Evolutionary conservation across 2,329 filamentous ascomycete species (phyloP).

Genomic region (Pestalotiopsis sp.): DNA sequence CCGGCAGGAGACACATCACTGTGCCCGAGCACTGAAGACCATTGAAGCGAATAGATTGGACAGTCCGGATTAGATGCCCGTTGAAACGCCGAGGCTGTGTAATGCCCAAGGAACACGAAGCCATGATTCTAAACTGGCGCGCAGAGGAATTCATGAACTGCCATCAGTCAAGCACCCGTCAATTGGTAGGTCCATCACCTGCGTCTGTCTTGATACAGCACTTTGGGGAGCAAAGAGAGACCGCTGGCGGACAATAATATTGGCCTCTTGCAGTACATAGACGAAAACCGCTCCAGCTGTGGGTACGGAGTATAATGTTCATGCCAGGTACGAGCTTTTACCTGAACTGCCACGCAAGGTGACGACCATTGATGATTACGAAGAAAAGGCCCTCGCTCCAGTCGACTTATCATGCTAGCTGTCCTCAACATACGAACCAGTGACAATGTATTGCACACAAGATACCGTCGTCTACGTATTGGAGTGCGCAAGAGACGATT

Average conservation of each 20-base stretch:
- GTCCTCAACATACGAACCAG: no score
- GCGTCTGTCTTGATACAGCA: no score
- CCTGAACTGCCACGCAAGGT: background rate
- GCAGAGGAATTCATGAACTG: background rate
- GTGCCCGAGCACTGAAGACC: background rate
- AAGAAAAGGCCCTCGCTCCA: background rate
- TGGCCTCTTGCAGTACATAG: no score
- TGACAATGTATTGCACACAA: no score
- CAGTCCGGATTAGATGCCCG: background rate
- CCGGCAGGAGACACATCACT: background rate
- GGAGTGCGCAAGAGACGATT: background rate
- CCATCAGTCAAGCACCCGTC: background rate
- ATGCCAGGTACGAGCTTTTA: background rate
- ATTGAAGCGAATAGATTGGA: conserved; percentile 7
- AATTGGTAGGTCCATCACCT: background rate
- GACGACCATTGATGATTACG: background rate
- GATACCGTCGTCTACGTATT: background rate
- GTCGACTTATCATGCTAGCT: background rate
- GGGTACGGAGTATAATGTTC: background rate
- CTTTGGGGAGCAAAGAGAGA: no score
- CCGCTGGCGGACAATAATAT: no score
- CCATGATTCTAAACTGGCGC: background rate
- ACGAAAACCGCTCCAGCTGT: no score
- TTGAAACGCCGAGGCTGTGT: conserved; percentile 14
- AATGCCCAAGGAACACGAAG: background rate